Evolutionary conservation across 305 asterid species (phyloP), one percentile per base, ranked within the genome.

Genomic region (Fraxinus floribunda): DNA sequence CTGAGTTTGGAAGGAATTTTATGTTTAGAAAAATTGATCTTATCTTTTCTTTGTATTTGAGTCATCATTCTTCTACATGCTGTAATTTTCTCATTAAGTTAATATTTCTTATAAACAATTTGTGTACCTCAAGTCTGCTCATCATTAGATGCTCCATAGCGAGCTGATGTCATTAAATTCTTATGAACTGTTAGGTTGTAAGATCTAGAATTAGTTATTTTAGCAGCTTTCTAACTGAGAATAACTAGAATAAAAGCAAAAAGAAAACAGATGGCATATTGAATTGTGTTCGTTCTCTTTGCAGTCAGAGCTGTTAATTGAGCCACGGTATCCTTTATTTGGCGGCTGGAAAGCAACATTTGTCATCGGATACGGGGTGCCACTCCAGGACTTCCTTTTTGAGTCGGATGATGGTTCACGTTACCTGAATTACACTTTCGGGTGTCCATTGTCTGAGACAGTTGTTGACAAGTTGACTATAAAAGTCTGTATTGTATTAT

Each of bases 341-440:
- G 99, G 99, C 71, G 99, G 99, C 84, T 96, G 99, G 99, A 96
- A 93, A 92, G 89, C 99, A 81, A 93, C 97, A 76, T 95, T 94
- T 88, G 76, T 92, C 85, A 83, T 95, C 81, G 99, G 99, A 86
- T 95, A 95, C 41, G 99, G 93, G 46, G 92, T 94, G 82, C 99
- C 98, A 22, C 87, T 96, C 62, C 91, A 94, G 82, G 98, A 96
- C 90, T 96, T 91, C 89, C 97, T 96, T 76, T 94, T 90, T 38
- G 98, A 92, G 90, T 90, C 97, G 39, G 86, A 89, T 88, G 89
- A 83, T 79, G 97, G 94, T 80, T 87, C 91, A 74, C 98, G 99
- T 46, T 96, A 91, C 90, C 91, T 96, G 84, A 96, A 92, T 84
- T 94, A 88, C 91, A 93, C 89, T 88, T 96, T 96, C 88, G 98